Percentiles rank a stretch among this genome's conserved stretches.
phyloP scores from a whole-genome alignment of 2,329 filamentous ascomycete species.

The Knufia fluminis region DNA sequence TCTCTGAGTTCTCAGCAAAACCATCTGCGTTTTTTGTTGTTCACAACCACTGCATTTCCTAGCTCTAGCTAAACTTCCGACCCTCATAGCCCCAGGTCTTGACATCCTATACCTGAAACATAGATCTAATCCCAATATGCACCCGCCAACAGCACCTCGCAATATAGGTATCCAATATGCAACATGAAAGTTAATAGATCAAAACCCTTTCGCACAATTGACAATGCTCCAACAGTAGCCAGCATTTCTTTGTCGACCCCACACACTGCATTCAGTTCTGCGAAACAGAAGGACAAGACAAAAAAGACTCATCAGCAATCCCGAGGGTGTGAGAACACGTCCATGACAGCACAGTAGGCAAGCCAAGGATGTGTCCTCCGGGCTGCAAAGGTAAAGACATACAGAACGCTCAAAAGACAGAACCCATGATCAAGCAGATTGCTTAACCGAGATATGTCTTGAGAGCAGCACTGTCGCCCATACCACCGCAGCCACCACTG shows the following conservation, averaged over 20 bases:
- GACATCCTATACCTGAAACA: too few relatives aligned
- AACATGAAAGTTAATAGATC: neutral
- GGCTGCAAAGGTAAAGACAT: slow-evolving; percentile 6
- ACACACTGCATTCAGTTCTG: too few relatives aligned
- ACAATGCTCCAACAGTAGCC: neutral
- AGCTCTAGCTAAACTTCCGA: too few relatives aligned
- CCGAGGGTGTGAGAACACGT: slow-evolving; percentile 1
- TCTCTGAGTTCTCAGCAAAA: neutral
- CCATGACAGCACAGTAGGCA: neutral
- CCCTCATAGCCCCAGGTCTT: too few relatives aligned
- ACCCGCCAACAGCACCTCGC: neutral
- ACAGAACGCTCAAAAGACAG: slow-evolving; percentile 3
- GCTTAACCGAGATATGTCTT: slow-evolving; percentile 17
- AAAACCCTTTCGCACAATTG: neutral
- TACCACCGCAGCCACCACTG: slow-evolving; percentile 20
- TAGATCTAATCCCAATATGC: neutral
- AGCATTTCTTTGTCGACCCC: neutral
- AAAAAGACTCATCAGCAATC: slow-evolving; percentile 10
- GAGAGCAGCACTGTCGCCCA: slow-evolving; percentile 20
- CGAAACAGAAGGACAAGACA: slow-evolving; percentile 10
- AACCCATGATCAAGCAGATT: neutral
- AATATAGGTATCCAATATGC: neutral
- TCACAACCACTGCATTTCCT: neutral
- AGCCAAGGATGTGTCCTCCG: neutral
- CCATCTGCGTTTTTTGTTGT: neutral